Base-by-base conservation (phyloP, 345 rosid species). In the Geranium rotundifolium region DNA sequence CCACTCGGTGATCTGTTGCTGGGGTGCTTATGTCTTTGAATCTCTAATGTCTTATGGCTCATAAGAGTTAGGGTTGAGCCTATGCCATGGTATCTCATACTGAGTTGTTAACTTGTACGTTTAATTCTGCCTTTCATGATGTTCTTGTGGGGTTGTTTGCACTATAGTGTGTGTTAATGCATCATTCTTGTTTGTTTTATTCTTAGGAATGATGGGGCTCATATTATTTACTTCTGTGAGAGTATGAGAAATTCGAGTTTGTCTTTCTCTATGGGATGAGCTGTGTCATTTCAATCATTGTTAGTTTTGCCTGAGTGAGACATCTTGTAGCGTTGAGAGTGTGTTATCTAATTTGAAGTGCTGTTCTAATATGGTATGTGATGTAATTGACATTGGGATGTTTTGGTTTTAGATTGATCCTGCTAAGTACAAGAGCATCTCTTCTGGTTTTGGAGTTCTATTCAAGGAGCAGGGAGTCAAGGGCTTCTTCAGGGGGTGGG, bases 401-500 rank as follows among this genome's bases (percentile, higher is more conserved):
- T 14, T 66, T 56, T 17, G 0, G 59, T 66, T 69, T 41, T 41
- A 95, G 99, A 95, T 95, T 77, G 90, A 95, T 73, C 97, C 99
- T 60, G 69, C 85, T 0, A 95, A 90, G 81, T 95, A 95, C 85
- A 95, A 90, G 71, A 85, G 95, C 79, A 85, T 86, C 63, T 64
- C 97, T 15, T 92, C 98, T 73, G 97, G 98, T 34, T 92, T 92
- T 39, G 95, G 97, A 52, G 79, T 88, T 50, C 65, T 90, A 72
- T 69, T 95, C 29, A 95, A 82, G 79, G 99, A 95, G 78, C 99
- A 90, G 66, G 96, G 97, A 69, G 58, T 64, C 3, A 86, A 78
- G 70, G 99, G 97, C n/a, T 88, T 95, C 76, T 90, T 90, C 79
- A 90, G 87, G 81, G 99, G 97, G 17, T 95, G 97, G 97, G 96